Conservation (phyloP, 768 basidiomycete genomes). For the Strobilomyces echinocephalus region DNA sequence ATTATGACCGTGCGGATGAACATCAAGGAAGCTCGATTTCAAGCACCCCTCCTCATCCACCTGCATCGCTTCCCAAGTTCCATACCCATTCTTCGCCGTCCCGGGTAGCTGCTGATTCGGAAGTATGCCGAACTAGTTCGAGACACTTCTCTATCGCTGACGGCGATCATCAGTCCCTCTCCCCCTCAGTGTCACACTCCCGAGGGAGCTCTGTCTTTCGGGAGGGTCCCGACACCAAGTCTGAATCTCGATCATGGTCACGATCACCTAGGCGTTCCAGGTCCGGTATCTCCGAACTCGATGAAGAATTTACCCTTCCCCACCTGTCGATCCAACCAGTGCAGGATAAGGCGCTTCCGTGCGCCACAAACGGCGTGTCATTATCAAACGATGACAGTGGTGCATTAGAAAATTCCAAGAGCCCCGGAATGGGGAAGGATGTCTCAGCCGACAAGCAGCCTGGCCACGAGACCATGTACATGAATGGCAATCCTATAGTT, state of each 20-base stretch:
- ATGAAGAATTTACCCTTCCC: constrained; percentile 16
- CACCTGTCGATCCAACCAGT: constrained; percentile 17
- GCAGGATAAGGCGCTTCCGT: constrained; percentile 36
- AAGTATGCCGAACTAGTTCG: constrained; percentile 1
- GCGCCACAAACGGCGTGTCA: constrained; percentile 10
- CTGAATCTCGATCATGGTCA: constrained; percentile 45
- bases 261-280: constrained; percentile 42
- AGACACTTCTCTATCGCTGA: constrained; percentile 6
- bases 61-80: constrained; percentile 12
- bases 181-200: constrained; percentile 21
- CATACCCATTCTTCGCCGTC: constrained; percentile 24
- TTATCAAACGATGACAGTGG: constrained; percentile 7
- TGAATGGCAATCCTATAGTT: constrained; percentile 16
- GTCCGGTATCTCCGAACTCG: constrained; percentile 27
- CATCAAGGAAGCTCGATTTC: constrained; percentile 30
- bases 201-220: constrained; percentile 27
- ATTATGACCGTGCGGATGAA: constrained; percentile 25
- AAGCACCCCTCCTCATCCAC: constrained; percentile 29
- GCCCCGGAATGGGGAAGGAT: constrained; percentile 16
- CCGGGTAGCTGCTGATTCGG: constrained; percentile 9
- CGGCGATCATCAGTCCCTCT: constrained; percentile 14
- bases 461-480: constrained; percentile 22
- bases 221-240: constrained; percentile 31
- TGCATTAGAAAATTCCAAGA: constrained; percentile 16
- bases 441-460: constrained; percentile 13